Base-by-base conservation (phyloP, 2,329 filamentous ascomycete genomes). In the Volutella citrinella region DNA sequence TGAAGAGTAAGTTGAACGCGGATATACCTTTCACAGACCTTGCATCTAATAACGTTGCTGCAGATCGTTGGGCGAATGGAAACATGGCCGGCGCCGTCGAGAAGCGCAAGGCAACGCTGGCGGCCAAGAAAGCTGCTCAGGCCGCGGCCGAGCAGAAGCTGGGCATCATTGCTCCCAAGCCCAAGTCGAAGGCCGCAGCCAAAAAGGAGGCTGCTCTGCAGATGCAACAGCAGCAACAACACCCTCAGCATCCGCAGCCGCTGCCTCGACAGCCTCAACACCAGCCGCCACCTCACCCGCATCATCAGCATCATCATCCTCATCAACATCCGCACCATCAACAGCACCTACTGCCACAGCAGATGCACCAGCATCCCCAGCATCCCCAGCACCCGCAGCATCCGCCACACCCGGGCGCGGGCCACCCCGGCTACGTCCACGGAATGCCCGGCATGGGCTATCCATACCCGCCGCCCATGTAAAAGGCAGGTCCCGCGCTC, bases 21-120 rank as follows among this genome's bases (percentile, higher is more conserved):
- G n/a, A n/a, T n/a, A n/a, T n/a, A n/a, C n/a, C n/a, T n/a, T 17
- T 20, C 18, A 19, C 14, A 36, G 20, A 30, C 15, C 18, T n/a
- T 10, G 4, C 27, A 22, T 22, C 21, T 22, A 22, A 22, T 14
- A 19, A n/a, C n/a, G n/a, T n/a, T 27, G 40, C 60, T 61, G 54
- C 27, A 77, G 74, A 70, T 41, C 73, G 76, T 38, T 80, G 76
- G 76, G 70, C 72, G 28, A 76, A 74, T 19, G 76, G 76, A 13
- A 74, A 74, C 32, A 80, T 80, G 76, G 66, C 68, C 10, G 68
- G 65, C 11, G 76, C 76, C n/a, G 76, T 79, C 30, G 71, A 74
- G 43, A 79, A 79, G 52, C 68, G 75, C 32, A 78, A 78, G 48
- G 74, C 72, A 4, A 80, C 76, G 0, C 68, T 80, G 7, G 76